Conservation (phyloP, 345 rosid species). For the Sisymbrium irio region DNA sequence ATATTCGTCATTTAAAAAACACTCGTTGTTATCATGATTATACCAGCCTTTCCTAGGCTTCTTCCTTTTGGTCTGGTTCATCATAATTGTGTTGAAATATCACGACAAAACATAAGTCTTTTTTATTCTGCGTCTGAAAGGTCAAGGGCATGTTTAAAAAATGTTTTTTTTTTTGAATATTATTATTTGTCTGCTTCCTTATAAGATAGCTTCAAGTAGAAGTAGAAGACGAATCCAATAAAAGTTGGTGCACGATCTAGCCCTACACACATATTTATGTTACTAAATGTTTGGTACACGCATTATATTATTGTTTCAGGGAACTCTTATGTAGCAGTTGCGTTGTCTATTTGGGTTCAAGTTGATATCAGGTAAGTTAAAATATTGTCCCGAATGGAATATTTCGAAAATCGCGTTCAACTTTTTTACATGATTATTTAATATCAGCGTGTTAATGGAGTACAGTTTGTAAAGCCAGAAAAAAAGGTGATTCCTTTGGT, state of each 20-base stretch:
- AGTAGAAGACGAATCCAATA: constrained; percentile 5
- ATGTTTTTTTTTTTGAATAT: neutral
- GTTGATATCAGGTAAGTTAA: constrained; percentile 16
- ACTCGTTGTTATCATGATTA: neutral
- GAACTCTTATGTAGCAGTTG: constrained; percentile 6
- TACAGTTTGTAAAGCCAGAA: constrained; percentile 15
- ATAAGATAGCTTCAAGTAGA: neutral
- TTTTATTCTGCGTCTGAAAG: neutral
- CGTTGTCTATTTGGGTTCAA: constrained; percentile 5
- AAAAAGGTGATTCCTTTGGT: neutral
- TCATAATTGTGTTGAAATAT: constrained; percentile 21
- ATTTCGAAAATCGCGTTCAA: constrained; percentile 9
- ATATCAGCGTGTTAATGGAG: constrained; percentile 7
- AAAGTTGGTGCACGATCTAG: neutral
- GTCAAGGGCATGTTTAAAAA: constrained; percentile 19
- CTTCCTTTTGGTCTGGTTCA: neutral
- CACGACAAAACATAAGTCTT: neutral
- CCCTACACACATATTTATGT: neutral
- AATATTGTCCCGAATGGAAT: constrained; percentile 9
- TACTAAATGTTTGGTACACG: neutral
- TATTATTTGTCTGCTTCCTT: neutral
- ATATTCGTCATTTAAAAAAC: neutral
- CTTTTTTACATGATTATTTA: neutral
- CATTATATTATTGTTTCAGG: neutral
- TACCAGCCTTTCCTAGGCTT: constrained; percentile 23